Percentiles rank a stretch among this genome's conserved stretches.
These are phyloP conservation scores for Trichomonas vaginalis DNA, from an alignment of 208 protist genomes.

Conservation along the genomic window DNA sequence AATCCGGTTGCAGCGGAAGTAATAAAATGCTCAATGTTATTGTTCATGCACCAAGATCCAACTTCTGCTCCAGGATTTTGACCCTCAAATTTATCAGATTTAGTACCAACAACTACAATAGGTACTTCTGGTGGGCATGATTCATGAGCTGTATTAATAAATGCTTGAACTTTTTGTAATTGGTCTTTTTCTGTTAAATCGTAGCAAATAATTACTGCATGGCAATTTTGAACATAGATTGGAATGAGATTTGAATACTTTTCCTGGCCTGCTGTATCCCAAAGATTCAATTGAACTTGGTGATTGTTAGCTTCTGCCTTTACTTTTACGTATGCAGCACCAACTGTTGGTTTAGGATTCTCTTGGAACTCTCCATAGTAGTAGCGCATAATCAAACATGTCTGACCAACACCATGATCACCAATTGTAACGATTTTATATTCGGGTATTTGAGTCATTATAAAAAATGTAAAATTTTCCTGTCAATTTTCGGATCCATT, in stretches of 20 bases:
- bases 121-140: neutral
- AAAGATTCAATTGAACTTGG: neutral
- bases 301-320: neutral
- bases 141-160: neutral
- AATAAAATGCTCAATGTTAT: neutral
- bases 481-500: neutral
- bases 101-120: neutral
- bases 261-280: slow-evolving; percentile 10
- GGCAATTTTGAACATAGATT: neutral
- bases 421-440: neutral
- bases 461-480: neutral
- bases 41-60: neutral
- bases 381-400: neutral
- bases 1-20: neutral
- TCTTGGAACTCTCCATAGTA: neutral
- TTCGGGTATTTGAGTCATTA: neutral
- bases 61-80: neutral
- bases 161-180: neutral
- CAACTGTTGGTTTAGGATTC: neutral
- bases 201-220: neutral
- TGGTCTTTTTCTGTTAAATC: neutral
- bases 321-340: neutral
- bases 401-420: neutral
- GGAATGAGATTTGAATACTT: neutral
- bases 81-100: neutral